A percentile compares a stretch with the other conserved stretches of the same genome.
phyloP scores from a whole-genome alignment of 805 yeast genomes.

The Starmerella vaccinii region DNA sequence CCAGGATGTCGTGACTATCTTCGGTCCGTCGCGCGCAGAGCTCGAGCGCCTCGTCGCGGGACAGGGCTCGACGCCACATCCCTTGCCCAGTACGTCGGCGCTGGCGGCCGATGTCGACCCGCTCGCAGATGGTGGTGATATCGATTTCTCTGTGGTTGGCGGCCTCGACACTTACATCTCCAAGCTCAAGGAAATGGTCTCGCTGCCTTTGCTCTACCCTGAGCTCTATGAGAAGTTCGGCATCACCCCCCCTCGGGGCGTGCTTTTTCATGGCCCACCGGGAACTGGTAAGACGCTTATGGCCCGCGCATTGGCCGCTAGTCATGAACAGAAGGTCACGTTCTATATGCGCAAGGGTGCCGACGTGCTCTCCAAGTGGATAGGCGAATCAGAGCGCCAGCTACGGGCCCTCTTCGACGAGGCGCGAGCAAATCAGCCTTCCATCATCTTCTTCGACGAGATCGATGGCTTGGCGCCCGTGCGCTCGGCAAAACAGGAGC shows the following conservation, averaged over 20 bases:
- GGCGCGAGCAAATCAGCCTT: conserved; percentile 90
- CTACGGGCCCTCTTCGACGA: conserved; percentile 84
- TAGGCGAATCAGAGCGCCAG: conserved; percentile 97
- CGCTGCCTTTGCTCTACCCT: conserved; percentile 83
- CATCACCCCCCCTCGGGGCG: conserved; percentile 95
- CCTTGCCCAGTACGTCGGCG: conserved; percentile 37
- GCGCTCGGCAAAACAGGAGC: conserved; percentile 93
- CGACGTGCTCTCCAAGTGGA: conserved; percentile 95
- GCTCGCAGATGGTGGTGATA: conserved; percentile 76
- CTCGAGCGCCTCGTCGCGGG: conserved; percentile 11
- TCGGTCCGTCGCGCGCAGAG: conserved; percentile 27
- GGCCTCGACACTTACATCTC: conserved; percentile 84
- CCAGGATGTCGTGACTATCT: conserved; percentile 75
- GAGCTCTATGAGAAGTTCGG: conserved; percentile 82
- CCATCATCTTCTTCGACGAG: conserved; percentile 93
- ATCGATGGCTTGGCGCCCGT: conserved; percentile 98
- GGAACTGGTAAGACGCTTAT: conserved; percentile 97
- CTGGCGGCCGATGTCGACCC: conserved; percentile 52
- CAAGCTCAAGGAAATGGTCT: conserved; percentile 94
- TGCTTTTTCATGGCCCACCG: conserved; percentile 95
- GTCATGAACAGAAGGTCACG: conserved; percentile 76
- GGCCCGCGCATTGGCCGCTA: conserved; percentile 96
- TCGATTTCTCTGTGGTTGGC: conserved; percentile 77
- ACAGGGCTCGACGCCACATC: conserved; percentile 6
- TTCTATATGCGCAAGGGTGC: conserved; percentile 99